These are phyloP conservation scores for Apiospora malaysiana DNA, from an alignment of 2,329 filamentous ascomycete species.

Conservation along the genomic window DNA sequence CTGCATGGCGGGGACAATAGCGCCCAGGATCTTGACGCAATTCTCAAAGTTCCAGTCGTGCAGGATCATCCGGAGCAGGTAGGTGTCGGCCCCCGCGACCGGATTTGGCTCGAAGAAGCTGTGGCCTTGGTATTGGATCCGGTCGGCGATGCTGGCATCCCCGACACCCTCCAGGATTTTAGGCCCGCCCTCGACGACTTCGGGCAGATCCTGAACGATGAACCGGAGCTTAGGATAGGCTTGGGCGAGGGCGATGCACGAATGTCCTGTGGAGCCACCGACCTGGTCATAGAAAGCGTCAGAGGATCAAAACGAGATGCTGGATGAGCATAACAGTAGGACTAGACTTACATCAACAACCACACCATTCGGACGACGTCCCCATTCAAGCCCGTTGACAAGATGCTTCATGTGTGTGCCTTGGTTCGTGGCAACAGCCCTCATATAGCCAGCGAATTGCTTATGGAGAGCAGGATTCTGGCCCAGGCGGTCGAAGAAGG, in stretches of 20 bases:
- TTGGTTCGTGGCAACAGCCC: constrained; percentile 35
- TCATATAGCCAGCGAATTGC: constrained; percentile 38
- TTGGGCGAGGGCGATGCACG: constrained; percentile 36
- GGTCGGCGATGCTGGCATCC: not conserved
- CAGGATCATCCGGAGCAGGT: constrained; percentile 1
- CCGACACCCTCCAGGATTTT: not conserved
- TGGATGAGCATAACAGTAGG: not conserved
- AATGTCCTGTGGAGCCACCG: constrained; percentile 41
- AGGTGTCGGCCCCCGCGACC: not conserved
- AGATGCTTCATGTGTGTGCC: constrained; percentile 39
- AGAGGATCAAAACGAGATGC: not conserved
- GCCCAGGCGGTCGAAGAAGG: constrained; percentile 37
- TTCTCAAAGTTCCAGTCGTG: constrained; percentile 7
- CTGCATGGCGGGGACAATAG: not conserved
- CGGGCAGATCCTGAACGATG: constrained; percentile 27
- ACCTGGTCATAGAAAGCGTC: constrained; percentile 27
- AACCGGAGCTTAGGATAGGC: constrained; percentile 35
- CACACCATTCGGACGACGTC: constrained; percentile 35
- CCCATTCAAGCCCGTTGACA: constrained; percentile 44
- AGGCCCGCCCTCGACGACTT: not conserved
- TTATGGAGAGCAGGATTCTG: constrained; percentile 28
- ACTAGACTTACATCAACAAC: constrained; percentile 31
- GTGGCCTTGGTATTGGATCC: not conserved
- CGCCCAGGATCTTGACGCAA: constrained; percentile 1
- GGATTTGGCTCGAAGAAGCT: constrained; percentile 13